A percentile compares a stretch with the other conserved stretches of the same genome.
Evolutionary conservation across 331 rosid genomes (phyloP).

Genomic region (Acacia pycnantha): DNA sequence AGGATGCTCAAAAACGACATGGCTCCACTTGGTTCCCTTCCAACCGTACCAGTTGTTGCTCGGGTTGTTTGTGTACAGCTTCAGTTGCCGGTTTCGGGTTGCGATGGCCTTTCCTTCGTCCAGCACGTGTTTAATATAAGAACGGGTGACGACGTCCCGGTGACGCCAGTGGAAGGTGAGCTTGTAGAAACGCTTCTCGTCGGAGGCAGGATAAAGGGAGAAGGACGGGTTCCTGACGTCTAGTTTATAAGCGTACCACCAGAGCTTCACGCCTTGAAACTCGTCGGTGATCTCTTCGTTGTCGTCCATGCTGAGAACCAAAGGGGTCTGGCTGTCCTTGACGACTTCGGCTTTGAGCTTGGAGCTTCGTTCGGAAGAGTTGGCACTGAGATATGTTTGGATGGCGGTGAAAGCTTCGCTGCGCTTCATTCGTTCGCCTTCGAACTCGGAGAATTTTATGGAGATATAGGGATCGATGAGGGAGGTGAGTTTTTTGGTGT

Average conservation of each 20-base stretch:
- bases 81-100: neutral
- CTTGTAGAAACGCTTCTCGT: slow-evolving; percentile 31
- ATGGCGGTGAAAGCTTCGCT: slow-evolving; percentile 38
- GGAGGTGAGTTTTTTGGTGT: neutral
- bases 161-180: slow-evolving; percentile 40
- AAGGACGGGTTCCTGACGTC: neutral
- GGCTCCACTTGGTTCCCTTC: neutral
- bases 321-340: slow-evolving; percentile 26
- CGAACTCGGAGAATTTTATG: slow-evolving; percentile 30
- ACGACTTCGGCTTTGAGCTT: slow-evolving; percentile 28
- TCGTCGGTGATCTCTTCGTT: slow-evolving; percentile 39
- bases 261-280: slow-evolving; percentile 30
- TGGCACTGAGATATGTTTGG: slow-evolving; percentile 37
- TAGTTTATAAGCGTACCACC: slow-evolving; percentile 23
- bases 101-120: slow-evolving; percentile 2
- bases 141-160: slow-evolving; percentile 1
- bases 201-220: slow-evolving; percentile 2
- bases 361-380: slow-evolving; percentile 23
- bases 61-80: neutral
- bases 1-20: slow-evolving; percentile 39
- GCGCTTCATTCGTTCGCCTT: slow-evolving; percentile 33
- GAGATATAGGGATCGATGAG: slow-evolving; percentile 37
- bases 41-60: neutral
- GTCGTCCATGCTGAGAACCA: slow-evolving; percentile 40
- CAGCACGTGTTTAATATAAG: neutral